A percentile compares a stretch with the other conserved stretches of the same genome.
Evolutionary conservation across 306 rosid genomes (phyloP).

Genomic region (Cercis canadensis): DNA sequence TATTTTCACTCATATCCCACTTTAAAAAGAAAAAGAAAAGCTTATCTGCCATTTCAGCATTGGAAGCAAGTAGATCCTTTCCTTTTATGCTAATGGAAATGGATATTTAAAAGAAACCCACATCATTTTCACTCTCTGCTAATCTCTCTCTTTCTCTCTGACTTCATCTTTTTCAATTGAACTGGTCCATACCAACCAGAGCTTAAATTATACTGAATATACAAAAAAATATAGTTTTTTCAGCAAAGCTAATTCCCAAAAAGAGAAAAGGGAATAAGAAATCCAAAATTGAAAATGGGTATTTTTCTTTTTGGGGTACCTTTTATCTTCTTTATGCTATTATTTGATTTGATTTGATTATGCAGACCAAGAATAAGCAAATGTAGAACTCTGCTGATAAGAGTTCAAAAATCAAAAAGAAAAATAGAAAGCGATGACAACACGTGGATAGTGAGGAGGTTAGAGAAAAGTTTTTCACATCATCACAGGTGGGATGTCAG

Average conservation of each 20-base stretch:
- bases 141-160: not conserved
- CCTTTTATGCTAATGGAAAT: slow-evolving; percentile 37
- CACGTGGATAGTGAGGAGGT: slow-evolving; percentile 49
- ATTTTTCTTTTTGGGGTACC: too few species aligned
- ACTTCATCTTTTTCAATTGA: slow-evolving; percentile 14
- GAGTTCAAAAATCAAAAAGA: slow-evolving; percentile 20
- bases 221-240: not conserved
- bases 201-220: not conserved
- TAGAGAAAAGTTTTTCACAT: slow-evolving; percentile 40
- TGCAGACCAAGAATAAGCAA: too few species aligned
- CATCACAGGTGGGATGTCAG: slow-evolving; percentile 53
- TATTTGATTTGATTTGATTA: too few species aligned
- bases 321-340: too few species aligned
- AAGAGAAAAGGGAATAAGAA: slow-evolving; percentile 18
- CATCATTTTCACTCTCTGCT: not conserved
- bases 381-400: not conserved
- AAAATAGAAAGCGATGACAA: slow-evolving; percentile 20
- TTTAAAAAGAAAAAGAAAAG: not conserved
- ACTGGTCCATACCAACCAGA: slow-evolving; percentile 40
- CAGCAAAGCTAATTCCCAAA: slow-evolving; percentile 12
- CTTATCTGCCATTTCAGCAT: slow-evolving; percentile 35
- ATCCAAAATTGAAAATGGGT: slow-evolving; percentile 1
- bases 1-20: not conserved
- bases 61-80: slow-evolving; percentile 39
- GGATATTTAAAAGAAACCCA: slow-evolving; percentile 22